Base-by-base conservation (phyloP, 495 filamentous ascomycete genomes). In the Podospora anserina region DNA sequence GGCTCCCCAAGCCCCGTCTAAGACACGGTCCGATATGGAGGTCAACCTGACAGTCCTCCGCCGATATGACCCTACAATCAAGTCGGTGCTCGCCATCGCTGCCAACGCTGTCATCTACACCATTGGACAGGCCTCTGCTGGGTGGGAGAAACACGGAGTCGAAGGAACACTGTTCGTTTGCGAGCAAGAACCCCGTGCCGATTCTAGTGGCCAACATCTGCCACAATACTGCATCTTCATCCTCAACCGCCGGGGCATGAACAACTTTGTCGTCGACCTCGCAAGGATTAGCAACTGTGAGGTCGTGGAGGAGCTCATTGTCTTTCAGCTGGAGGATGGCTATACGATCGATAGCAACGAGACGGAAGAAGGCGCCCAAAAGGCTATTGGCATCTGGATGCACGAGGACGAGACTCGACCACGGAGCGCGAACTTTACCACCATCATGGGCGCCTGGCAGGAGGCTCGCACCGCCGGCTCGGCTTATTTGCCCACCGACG, bases 151-250 rank as follows among this genome's bases (percentile, higher is more conserved):
- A 76, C 82, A 81, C 56, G 88, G 86, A 53, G 81, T 91, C 18
- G 92, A 96, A 77, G 93, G 93, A 59, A 89, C 89, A 3, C 81
- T 96, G 57, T 97, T 96, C 79, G 84, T 96, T 53, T 93, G 89
- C 81, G 82, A 88, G 65, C 85, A 88, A 65, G 76, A 75, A 26
- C 75, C 82, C 4, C 76, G 79, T 16, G 78, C 78, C 3, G 61
- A 68, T 5, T 53, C 66, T 34, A 62, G 69, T 44, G 72, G 67
- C 11, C 72, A 73, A 44, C 63, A 66, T 9, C 69, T 76, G 49
- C 72, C 76, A 27, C 74, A 76, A 53, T 74, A 73, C 4, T 79
- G 74, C 59, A 73, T 83, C 26, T 84, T 84, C 71, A 72, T 84
- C 30, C 76, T 84, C 62, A 84, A 82, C 75, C 80, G 82, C 56